Evolutionary conservation across 108 stramenopile species (phyloP), one percentile per base, ranked within the genome.

Genomic region (Aurantiochytrium sp.): DNA sequence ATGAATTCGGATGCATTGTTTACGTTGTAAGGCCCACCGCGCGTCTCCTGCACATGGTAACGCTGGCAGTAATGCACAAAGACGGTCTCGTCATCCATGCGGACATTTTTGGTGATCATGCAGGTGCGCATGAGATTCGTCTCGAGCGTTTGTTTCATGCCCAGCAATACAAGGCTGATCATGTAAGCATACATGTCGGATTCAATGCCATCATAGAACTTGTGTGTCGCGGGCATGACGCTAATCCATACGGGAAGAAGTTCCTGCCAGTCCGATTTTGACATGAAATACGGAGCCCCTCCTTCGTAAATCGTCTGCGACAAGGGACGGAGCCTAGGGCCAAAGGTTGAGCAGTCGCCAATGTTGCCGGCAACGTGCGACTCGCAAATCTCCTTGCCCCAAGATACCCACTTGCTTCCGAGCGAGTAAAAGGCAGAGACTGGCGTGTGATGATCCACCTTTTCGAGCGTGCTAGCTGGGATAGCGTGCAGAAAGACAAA

Each of bases 31-130:
- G 45, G 19, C 6, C 28, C 76, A 35, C 76, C 76, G 51, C 76
- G 76, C 45, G 45, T 83, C 76, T 83, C 76, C 28, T 53, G 51
- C 18, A 53, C 51, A 45, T 83, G 76, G 76, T 83, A 83, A 6
- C 76, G 45, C 76, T 83, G 76, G 76, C 76, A 83, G 51, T 83
- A 83, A 23, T 83, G 76, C n/a, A 83, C 6, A 35, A 83, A 83
- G 76, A 53, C 51, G n/a, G 45, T 53, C 10, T 53, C 76, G 76
- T 83, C 76, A 45, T 47, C 51, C 12, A 83, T 23, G 10, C 49
- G 19, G 2, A 6, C 5, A 8, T 23, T 18, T 6, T 10, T 16
- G 3, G 10, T 2, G 3, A 53, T 53, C 76, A 83, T 83, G 51
- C 76, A 83, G 51, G 76, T 83, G 23, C 76, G 76, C 76, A 83